Evolutionary conservation across 1,284 basidiomycete genomes (phyloP), one percentile per base, ranked within the genome.

Genomic region (Cutaneotrichosporon cavernicola): DNA sequence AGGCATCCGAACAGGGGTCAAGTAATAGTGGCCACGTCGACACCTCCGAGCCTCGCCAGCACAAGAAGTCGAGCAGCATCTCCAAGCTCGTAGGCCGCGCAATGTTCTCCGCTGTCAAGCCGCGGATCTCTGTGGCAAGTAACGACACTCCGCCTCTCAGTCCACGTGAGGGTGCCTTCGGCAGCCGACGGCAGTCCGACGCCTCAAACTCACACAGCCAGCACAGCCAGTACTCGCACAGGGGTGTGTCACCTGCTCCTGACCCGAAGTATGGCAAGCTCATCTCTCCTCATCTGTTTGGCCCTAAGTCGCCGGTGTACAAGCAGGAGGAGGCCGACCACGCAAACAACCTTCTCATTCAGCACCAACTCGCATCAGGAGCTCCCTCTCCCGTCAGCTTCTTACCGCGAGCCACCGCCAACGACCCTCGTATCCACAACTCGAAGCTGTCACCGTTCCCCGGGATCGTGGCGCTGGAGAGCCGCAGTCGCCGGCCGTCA

Each of bases 371-470:
- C 2, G 43, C 43, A 4, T 65, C 71, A 4, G 60, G 62, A 21
- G 70, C 74, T 36, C 65, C 72, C 7, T 65, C 74, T 10, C 67
- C 72, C 22, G 83, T 89, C 85, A 32, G 86, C 85, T 69, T 81
- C 86, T 63, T 90, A 85, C 43, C 81, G 87, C 63, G 82, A 84
- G 60, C 85, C 82, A 67, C 69, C 40, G 32, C 85, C 83, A 75
- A 73, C 43, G 87, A 88, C 72, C 80, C 69, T 65, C 82, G 68
- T 80, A 86, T 80, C 61, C 74, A 76, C 60, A 88, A 90, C 71
- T 84, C 88, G 34, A 95, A 95, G 76, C 83, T 95, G 22, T 90
- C 90, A 76, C 92, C 92, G 0, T 95, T 95, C 84, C 91, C 92
- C 6, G 91, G 90, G 36, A 88, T 93, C 72, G 84, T 86, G 68